Evolutionary conservation across 768 basidiomycete genomes (phyloP).

Genomic region (Lactifluus piperatus): DNA sequence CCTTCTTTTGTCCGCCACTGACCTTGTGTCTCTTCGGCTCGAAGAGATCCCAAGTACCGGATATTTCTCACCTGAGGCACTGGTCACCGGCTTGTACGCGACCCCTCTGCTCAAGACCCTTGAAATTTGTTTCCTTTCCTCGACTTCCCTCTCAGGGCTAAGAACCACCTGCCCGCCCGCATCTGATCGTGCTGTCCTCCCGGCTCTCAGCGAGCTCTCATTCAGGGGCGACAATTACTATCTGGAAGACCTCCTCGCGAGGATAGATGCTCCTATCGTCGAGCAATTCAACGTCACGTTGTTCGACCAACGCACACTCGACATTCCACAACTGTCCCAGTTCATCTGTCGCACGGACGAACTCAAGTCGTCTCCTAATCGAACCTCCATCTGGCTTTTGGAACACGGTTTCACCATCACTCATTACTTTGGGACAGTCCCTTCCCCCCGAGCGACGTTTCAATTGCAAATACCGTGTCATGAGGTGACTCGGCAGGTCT

Average conservation of each 20-base stretch:
- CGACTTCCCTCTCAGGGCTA: not conserved
- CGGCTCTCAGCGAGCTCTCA: not conserved
- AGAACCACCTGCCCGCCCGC: not conserved
- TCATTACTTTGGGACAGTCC: not conserved
- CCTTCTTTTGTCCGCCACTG: slow-evolving; percentile 1
- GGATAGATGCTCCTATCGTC: slow-evolving; percentile 3
- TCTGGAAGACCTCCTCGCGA: slow-evolving; percentile 3
- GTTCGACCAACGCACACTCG: not conserved
- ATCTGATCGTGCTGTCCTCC: not conserved
- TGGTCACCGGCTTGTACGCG: slow-evolving; percentile 1
- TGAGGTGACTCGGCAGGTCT: not conserved
- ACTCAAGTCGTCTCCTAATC: not conserved
- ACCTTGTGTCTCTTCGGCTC: slow-evolving; percentile 8
- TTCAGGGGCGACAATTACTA: slow-evolving; percentile 7
- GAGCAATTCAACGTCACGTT: not conserved
- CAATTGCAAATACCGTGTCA: not conserved
- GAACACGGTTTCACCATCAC: slow-evolving; percentile 1
- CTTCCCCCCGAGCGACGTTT: not conserved
- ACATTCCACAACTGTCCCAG: not conserved
- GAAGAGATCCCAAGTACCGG: slow-evolving; percentile 1
- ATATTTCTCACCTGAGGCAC: slow-evolving; percentile 3
- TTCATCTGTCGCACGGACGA: slow-evolving; percentile 2
- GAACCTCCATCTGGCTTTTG: slow-evolving; percentile 6
- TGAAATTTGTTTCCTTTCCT: not conserved
- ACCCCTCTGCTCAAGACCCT: slow-evolving; percentile 1